These are phyloP conservation scores for Canna indica DNA, from an alignment of 176 grass and related monocot species.

Conservation along the genomic window DNA sequence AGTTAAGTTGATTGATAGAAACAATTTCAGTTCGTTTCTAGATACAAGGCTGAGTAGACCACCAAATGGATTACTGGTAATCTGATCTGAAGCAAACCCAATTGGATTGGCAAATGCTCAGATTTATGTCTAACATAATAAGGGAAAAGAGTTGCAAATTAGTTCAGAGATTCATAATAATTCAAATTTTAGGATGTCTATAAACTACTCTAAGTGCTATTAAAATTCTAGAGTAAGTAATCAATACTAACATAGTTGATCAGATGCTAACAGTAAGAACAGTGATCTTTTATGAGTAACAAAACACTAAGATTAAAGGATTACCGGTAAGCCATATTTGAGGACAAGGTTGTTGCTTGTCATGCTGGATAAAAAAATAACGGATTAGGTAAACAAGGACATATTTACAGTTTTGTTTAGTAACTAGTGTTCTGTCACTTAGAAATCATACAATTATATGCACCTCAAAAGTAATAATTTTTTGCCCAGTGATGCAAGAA, in stretches of 20 bases:
- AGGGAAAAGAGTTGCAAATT: not conserved
- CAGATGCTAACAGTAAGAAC: not conserved
- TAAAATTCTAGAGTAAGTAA: not conserved
- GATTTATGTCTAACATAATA: not conserved
- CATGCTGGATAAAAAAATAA: slow-evolving; percentile 44
- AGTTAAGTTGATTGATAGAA: too few species aligned
- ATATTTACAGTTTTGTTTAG: not conserved
- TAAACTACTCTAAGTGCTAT: not conserved
- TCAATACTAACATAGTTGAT: not conserved
- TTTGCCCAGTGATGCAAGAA: slow-evolving; percentile 73
- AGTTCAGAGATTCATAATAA: not conserved
- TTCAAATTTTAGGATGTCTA: not conserved
- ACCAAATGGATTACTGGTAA: too few species aligned
- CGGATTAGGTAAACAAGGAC: slow-evolving; percentile 12
- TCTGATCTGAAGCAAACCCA: not conserved
- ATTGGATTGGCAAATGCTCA: not conserved
- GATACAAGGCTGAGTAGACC: not conserved
- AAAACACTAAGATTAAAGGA: slow-evolving; percentile 21
- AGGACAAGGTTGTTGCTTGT: slow-evolving; percentile 55
- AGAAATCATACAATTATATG: slow-evolving; percentile 13
- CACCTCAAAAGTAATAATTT: slow-evolving; percentile 75
- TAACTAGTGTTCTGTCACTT: not conserved
- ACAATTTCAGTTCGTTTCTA: too few species aligned
- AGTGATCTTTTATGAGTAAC: not conserved
- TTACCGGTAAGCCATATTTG: slow-evolving; percentile 77